Evolutionary conservation across 2,329 filamentous ascomycete genomes (phyloP), one percentile per base, ranked within the genome.

Genomic region (Pseudocercospora pini-densiflorae): DNA sequence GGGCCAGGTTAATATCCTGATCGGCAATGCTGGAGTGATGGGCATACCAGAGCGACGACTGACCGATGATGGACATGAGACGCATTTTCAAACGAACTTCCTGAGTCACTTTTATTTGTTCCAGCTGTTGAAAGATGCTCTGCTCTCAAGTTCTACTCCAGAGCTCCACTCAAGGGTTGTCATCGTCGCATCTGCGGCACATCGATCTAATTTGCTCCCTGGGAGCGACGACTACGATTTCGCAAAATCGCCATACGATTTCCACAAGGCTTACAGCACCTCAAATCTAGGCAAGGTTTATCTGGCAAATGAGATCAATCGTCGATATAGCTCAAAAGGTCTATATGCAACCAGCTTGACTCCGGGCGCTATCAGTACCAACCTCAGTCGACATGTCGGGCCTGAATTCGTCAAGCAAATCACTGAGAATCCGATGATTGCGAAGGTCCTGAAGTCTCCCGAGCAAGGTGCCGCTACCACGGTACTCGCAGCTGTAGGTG

Each of bases 211-310:
- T n/a, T 49, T 43, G 6, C 43, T 72, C 27, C 27, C 27, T 31
- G 59, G 61, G 0, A 68, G 82, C 47, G 71, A 79, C 31, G 77
- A 74, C 59, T 55, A 77, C 51, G 77, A 83, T 63, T 69, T 68
- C 19, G 24, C 47, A 16, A 36, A 70, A 47, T 21, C 62, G 8
- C 63, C 65, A 1, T 69, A 74, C 16, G 61, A 79, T 2, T 77
- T 51, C 36, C 73, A 74, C 55, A 40, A 66, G 29, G 78, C 82
- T 0, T 88, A 87, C 65, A 81, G 77, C 0, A 81, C 84, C 66
- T 78, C 78, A 55, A 88, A 88, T 68, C 79, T 79, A 0, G 84
- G 85, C n/a, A 85, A 83, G 65, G 79, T 86, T n/a, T 84, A 80
- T 69, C 81, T 83, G 64, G 81, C 84, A 2, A 85, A 83, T 65